These are phyloP conservation scores for Pulveroboletus frians DNA, from an alignment of 768 basidiomycete species.

Conservation along the genomic window DNA sequence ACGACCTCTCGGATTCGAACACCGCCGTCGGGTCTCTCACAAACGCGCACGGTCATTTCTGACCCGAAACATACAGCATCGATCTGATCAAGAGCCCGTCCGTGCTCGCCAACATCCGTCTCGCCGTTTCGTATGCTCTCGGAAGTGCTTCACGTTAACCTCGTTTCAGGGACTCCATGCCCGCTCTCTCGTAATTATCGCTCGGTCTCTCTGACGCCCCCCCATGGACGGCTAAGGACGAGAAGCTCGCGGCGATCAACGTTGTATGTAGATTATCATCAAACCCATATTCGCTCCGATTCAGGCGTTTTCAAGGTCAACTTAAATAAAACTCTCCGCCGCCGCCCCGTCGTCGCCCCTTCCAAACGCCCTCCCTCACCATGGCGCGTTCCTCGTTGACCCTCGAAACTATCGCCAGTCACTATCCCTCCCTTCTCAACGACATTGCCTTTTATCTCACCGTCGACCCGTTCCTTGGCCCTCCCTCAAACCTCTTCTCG, in stretches of 20 bases:
- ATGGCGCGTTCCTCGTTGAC: constrained; percentile 5
- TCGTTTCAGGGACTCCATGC: constrained; percentile 26
- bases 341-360: constrained; percentile 7
- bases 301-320: constrained; percentile 20
- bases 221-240: constrained; percentile 25
- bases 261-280: constrained; percentile 34
- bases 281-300: constrained; percentile 31
- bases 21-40: not conserved
- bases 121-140: constrained; percentile 1
- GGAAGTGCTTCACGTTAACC: constrained; percentile 15
- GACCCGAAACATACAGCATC: constrained; percentile 6
- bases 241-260: constrained; percentile 36
- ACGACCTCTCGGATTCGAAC: constrained; percentile 3
- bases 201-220: constrained; percentile 30
- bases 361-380: not conserved
- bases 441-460: constrained; percentile 40
- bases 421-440: constrained; percentile 27
- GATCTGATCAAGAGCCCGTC: constrained; percentile 5
- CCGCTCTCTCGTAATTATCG: constrained; percentile 30
- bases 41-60: not conserved
- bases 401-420: constrained; percentile 18
- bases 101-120: constrained; percentile 8
- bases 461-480: constrained; percentile 37
- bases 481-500: constrained; percentile 36
- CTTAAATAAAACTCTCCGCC: constrained; percentile 24